phyloP scores from a whole-genome alignment of 805 yeast genomes.

The Cyberlindnera euphorbiae region DNA sequence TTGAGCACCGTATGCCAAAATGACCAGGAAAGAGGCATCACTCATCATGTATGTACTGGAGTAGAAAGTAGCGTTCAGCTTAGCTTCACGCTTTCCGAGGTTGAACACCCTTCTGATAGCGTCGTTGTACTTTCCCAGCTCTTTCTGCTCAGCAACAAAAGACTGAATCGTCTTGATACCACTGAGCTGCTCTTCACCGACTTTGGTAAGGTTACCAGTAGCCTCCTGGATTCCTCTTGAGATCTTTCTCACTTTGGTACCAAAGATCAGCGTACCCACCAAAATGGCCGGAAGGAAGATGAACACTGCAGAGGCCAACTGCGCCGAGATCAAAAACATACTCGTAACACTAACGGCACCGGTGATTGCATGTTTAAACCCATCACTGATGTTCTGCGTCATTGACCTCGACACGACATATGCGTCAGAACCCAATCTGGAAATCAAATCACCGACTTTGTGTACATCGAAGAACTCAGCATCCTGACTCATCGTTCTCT shows the following conservation, averaged over 20 bases:
- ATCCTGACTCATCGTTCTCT: slow-evolving; percentile 78
- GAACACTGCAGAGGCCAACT: slow-evolving; percentile 75
- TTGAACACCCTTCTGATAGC: slow-evolving; percentile 64
- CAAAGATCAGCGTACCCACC: slow-evolving; percentile 74
- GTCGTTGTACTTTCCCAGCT: slow-evolving; percentile 67
- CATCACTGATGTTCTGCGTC: slow-evolving; percentile 90
- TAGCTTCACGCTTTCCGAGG: slow-evolving; percentile 77
- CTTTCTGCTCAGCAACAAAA: slow-evolving; percentile 82
- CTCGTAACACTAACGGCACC: slow-evolving; percentile 83
- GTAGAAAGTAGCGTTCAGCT: slow-evolving; percentile 69
- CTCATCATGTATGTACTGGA: slow-evolving; percentile 81
- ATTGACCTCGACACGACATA: slow-evolving; percentile 83
- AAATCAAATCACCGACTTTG: slow-evolving; percentile 89
- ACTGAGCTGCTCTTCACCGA: slow-evolving; percentile 86
- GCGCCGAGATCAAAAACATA: slow-evolving; percentile 84
- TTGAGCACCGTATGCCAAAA: slow-evolving; percentile 76
- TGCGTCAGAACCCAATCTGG: slow-evolving; percentile 85
- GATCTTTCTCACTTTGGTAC: slow-evolving; percentile 69
- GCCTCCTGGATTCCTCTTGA: slow-evolving; percentile 81
- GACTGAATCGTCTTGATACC: slow-evolving; percentile 88
- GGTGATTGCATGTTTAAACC: slow-evolving; percentile 73
- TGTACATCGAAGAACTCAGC: slow-evolving; percentile 92
- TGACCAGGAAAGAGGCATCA: slow-evolving; percentile 71
- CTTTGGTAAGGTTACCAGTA: slow-evolving; percentile 81
- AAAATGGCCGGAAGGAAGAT: slow-evolving; percentile 78